Conservation (phyloP, 2,329 filamentous ascomycete genomes). For the Tolypocladium capitatum region DNA sequence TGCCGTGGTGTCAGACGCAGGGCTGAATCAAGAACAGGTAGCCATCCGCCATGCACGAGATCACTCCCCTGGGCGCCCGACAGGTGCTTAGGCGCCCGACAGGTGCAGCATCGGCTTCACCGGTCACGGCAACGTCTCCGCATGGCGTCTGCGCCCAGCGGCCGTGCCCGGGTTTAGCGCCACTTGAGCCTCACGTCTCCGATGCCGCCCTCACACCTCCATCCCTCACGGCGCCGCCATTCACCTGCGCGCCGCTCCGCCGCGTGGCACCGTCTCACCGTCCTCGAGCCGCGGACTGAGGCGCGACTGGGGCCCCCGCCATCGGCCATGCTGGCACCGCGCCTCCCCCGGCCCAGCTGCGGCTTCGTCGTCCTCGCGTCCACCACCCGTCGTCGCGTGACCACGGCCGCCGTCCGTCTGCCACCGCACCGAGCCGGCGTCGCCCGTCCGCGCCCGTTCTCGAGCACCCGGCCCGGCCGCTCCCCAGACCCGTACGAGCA, state of each 20-base stretch:
- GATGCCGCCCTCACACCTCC: not conserved
- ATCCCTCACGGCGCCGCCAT: not conserved
- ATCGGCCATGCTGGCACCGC: not conserved
- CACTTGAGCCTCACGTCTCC: too few species aligned
- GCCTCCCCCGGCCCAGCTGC: not conserved
- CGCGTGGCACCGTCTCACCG: not conserved
- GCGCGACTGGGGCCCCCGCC: not conserved
- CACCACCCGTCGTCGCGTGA: not conserved
- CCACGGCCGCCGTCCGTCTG: not conserved
- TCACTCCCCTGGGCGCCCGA: too few species aligned
- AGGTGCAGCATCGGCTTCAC: not conserved
- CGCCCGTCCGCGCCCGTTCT: conserved; percentile 9
- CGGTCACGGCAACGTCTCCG: too few species aligned
- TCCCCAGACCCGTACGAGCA: conserved; percentile 11
- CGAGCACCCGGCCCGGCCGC: conserved; percentile 7
- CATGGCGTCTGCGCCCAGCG: too few species aligned
- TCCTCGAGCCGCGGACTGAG: not conserved
- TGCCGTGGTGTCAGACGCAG: not conserved
- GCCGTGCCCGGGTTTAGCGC: too few species aligned
- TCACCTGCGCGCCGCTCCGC: not conserved
- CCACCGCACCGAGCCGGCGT: not conserved
- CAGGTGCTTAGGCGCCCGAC: not conserved
- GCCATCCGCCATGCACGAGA: too few species aligned
- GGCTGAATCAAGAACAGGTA: too few species aligned
- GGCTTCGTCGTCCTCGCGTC: not conserved